phyloP scores from a whole-genome alignment of 2,329 filamentous ascomycete genomes.

The Arachnomyces sp. region DNA sequence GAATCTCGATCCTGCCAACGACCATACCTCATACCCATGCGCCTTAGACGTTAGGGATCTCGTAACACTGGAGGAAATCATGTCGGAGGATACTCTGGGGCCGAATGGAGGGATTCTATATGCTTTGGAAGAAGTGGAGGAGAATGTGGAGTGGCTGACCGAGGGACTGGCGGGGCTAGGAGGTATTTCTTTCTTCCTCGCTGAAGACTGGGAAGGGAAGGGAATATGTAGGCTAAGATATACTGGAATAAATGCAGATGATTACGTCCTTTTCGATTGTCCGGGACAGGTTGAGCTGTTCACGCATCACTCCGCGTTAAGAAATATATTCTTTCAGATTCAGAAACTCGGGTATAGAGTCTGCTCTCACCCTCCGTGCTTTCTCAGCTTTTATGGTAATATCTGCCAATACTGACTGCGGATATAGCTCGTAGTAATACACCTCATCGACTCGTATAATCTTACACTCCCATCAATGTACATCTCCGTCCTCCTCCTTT shows the following conservation, averaged over 20 bases:
- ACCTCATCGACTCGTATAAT: constrained; percentile 90
- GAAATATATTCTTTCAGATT: constrained; percentile 83
- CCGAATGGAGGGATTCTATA: constrained; percentile 91
- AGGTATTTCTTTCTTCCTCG: constrained; percentile 34
- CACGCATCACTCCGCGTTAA: constrained; percentile 83
- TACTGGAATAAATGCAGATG: constrained; percentile 44
- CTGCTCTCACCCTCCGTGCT: constrained; percentile 30
- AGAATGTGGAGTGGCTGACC: constrained; percentile 89
- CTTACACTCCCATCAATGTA: constrained; percentile 90
- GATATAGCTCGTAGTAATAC: constrained; percentile 75
- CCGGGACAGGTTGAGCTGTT: constrained; percentile 96
- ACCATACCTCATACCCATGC: constrained; percentile 77
- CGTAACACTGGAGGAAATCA: constrained; percentile 86
- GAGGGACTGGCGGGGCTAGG: constrained; percentile 67
- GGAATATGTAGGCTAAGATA: neutral
- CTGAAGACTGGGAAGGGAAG: constrained; percentile 1
- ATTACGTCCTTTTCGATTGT: constrained; percentile 93
- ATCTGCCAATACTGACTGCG: neutral
- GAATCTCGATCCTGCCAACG: constrained; percentile 95
- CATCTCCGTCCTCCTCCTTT: constrained; percentile 86
- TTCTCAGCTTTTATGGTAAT: constrained; percentile 2
- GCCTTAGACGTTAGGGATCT: constrained; percentile 85
- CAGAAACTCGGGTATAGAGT: constrained; percentile 91
- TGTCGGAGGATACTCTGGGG: constrained; percentile 81
- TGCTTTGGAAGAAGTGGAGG: constrained; percentile 87